Evolutionary conservation across 73 alveolate genomes (phyloP).

Genomic region (Stentor roeselii): DNA sequence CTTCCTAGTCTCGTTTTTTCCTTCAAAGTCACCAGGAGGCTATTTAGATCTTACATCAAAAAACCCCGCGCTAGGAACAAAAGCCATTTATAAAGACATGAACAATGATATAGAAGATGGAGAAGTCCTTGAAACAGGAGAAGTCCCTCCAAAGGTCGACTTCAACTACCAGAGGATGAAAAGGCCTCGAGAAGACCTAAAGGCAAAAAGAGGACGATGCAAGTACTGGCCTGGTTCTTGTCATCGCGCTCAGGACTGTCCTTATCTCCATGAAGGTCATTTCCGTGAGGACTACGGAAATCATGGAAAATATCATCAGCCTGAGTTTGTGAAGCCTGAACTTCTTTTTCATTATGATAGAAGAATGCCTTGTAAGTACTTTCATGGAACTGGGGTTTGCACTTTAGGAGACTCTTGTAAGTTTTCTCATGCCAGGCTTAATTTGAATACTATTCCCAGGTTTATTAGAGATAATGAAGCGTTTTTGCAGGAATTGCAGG

Average conservation of each 20-base stretch:
- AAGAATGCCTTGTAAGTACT: constrained; percentile 23
- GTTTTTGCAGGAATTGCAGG: constrained; percentile 63
- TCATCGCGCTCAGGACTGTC: constrained; percentile 18
- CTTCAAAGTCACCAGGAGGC: constrained; percentile 7
- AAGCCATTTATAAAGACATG: constrained; percentile 1
- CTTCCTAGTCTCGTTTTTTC: neutral
- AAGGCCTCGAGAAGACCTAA: constrained; percentile 16
- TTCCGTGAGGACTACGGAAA: constrained; percentile 45
- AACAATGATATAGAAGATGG: neutral
- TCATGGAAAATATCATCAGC: neutral
- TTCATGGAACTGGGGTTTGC: constrained; percentile 84
- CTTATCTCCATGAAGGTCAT: constrained; percentile 12
- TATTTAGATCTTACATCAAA: constrained; percentile 6
- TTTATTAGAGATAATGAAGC: constrained; percentile 77
- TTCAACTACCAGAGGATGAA: neutral
- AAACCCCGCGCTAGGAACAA: constrained; percentile 21
- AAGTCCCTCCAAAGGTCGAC: neutral
- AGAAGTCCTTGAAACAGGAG: neutral
- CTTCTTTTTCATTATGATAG: neutral
- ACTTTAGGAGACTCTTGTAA: constrained; percentile 68
- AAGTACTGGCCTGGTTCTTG: constrained; percentile 21
- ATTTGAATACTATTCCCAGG: constrained; percentile 49
- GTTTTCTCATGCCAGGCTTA: constrained; percentile 78
- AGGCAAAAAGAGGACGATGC: constrained; percentile 20
- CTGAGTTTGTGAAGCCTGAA: no score